A percentile compares a stretch with the other conserved stretches of the same genome.
Conservation (phyloP, 306 rosid species). For the Ochetophila trinervis region DNA sequence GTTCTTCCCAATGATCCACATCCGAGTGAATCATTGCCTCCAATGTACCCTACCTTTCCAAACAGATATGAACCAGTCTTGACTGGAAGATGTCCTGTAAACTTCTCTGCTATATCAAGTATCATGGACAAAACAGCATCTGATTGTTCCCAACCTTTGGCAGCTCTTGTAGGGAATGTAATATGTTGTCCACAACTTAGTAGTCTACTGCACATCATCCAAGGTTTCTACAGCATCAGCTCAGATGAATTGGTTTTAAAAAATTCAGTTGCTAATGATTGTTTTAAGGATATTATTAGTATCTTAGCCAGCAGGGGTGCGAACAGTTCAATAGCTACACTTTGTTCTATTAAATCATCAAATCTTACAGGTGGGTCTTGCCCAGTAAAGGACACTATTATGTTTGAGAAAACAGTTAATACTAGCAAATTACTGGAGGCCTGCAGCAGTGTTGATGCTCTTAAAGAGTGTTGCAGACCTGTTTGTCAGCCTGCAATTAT, state of each 20-base stretch:
- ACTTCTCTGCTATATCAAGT: conserved; percentile 66
- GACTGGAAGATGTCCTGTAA: conserved; percentile 87
- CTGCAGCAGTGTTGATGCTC: conserved; percentile 85
- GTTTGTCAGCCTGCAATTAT: conserved; percentile 84
- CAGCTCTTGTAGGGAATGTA: conserved; percentile 74
- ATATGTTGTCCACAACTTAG: conserved; percentile 93
- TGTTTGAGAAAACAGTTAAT: conserved; percentile 76
- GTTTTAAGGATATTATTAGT: conserved; percentile 77
- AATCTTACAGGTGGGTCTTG: conserved; percentile 90
- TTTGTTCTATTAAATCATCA: conserved; percentile 73
- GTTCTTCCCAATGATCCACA: conserved; percentile 73
- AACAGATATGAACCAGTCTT: conserved; percentile 78
- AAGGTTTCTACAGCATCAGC: conserved; percentile 60
- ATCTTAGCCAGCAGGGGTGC: conserved; percentile 87
- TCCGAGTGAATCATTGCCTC: conserved; percentile 65
- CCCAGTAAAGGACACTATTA: conserved; percentile 69
- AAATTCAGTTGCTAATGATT: conserved; percentile 56
- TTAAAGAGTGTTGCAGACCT: conserved; percentile 97
- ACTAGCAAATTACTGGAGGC: conserved; percentile 82
- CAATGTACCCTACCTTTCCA: conserved; percentile 87
- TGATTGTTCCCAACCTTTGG: conserved; percentile 90
- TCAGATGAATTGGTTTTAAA: conserved; percentile 68
- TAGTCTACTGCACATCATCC: conserved; percentile 87
- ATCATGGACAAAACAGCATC: conserved; percentile 76
- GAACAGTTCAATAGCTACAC: conserved; percentile 56